Conservation (phyloP, 257 asterid species). For the Solanum rostratum region DNA sequence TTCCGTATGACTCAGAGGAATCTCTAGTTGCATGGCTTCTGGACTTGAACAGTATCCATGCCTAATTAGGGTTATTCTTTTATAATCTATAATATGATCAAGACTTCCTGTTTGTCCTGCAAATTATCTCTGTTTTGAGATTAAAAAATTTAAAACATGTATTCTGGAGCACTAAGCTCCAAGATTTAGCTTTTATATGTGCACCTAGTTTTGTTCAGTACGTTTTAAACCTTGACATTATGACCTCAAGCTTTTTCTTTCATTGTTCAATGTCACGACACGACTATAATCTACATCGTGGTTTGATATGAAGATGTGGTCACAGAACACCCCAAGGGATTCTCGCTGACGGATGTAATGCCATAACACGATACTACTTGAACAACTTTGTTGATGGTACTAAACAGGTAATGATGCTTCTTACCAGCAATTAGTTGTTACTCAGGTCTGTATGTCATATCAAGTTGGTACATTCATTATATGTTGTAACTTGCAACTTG, state of each 20-base stretch:
- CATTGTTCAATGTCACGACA: not conserved
- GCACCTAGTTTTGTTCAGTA: not conserved
- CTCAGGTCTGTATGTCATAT: not conserved
- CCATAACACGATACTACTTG: conserved; percentile 77
- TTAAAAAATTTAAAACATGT: not conserved
- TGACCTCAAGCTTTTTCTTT: not conserved
- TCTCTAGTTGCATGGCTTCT: not conserved
- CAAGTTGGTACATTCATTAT: not conserved
- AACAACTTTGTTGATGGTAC: conserved; percentile 91
- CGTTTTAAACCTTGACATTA: not conserved
- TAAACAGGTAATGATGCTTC: conserved; percentile 59
- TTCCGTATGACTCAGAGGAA: not conserved
- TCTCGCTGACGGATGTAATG: conserved; percentile 56
- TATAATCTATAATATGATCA: not conserved
- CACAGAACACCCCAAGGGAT: conserved; percentile 68
- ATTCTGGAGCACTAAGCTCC: not conserved
- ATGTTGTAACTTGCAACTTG: not conserved
- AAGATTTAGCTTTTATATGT: not conserved
- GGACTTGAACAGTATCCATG: not conserved
- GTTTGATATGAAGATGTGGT: conserved; percentile 47
- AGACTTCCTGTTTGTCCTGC: not conserved
- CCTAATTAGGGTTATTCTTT: not conserved
- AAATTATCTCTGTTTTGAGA: not conserved
- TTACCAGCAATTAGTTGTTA: not conserved
- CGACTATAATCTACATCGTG: not conserved